Conservation (phyloP, 108 stramenopile genomes). For the Skeletonema tropicum region DNA sequence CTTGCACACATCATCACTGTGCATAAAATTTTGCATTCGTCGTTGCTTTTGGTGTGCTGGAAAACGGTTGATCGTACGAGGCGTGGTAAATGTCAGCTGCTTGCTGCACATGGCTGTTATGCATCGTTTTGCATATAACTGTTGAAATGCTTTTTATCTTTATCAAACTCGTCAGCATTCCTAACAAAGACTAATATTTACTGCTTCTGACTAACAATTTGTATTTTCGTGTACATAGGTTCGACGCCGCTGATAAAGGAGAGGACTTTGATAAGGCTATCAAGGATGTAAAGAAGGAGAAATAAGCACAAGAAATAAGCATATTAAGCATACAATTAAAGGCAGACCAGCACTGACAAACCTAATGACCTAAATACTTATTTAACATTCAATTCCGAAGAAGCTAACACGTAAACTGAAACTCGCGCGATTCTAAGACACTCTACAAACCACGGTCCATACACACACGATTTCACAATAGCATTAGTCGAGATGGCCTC, state of each 20-base stretch:
- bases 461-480: not conserved
- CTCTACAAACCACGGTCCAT: not conserved
- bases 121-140: not conserved
- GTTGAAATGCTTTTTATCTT: not conserved
- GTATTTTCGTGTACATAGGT: constrained; percentile 42
- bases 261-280: constrained; percentile 82
- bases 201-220: not conserved
- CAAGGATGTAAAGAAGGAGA: constrained; percentile 74
- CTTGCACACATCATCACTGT: not conserved
- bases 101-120: too few species aligned
- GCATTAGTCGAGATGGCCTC: not conserved
- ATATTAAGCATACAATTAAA: too few species aligned
- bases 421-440: not conserved
- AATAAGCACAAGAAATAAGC: constrained; percentile 42
- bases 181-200: not conserved
- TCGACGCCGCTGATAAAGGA: constrained; percentile 87
- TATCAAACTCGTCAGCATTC: not conserved
- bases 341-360: not conserved
- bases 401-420: not conserved
- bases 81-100: not conserved
- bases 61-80: not conserved
- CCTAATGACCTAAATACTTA: not conserved
- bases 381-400: not conserved
- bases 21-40: not conserved
- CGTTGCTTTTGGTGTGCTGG: not conserved